These are phyloP conservation scores for Stylosanthes scabra DNA, from an alignment of 331 rosid genomes.

Conservation along the genomic window DNA sequence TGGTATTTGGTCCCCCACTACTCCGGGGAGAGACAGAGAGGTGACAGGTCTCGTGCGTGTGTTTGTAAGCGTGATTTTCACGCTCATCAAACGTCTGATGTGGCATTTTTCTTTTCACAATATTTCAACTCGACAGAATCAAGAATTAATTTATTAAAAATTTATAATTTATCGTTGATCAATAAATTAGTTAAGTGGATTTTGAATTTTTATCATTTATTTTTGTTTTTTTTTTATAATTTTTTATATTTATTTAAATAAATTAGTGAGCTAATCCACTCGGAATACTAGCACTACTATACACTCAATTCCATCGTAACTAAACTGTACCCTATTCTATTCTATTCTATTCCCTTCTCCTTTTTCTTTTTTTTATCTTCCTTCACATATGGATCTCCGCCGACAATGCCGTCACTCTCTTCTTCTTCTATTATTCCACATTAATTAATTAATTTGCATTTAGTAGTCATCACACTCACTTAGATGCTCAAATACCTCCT, in stretches of 20 bases:
- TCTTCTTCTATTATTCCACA: not conserved
- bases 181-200: too few species aligned
- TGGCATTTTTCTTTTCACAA: not conserved
- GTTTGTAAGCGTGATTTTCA: not conserved
- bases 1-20: not conserved
- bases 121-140: too few species aligned
- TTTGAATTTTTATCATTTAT: too few species aligned
- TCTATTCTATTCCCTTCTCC: not conserved
- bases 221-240: too few species aligned
- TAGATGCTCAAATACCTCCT: conserved; percentile 36
- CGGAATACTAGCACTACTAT: too few species aligned
- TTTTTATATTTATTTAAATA: too few species aligned
- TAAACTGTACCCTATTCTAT: not conserved
- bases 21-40: not conserved
- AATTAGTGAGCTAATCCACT: too few species aligned
- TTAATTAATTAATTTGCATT: not conserved
- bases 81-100: conserved; percentile 3
- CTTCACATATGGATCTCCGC: conserved; percentile 40
- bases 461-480: conserved; percentile 24
- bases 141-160: too few species aligned
- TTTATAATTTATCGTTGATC: too few species aligned
- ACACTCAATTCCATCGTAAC: not conserved
- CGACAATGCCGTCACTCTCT: conserved; percentile 43
- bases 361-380: not conserved
- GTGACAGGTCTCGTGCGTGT: not conserved